Conservation (phyloP, 768 basidiomycete species). For the Leccinellum luteum region DNA sequence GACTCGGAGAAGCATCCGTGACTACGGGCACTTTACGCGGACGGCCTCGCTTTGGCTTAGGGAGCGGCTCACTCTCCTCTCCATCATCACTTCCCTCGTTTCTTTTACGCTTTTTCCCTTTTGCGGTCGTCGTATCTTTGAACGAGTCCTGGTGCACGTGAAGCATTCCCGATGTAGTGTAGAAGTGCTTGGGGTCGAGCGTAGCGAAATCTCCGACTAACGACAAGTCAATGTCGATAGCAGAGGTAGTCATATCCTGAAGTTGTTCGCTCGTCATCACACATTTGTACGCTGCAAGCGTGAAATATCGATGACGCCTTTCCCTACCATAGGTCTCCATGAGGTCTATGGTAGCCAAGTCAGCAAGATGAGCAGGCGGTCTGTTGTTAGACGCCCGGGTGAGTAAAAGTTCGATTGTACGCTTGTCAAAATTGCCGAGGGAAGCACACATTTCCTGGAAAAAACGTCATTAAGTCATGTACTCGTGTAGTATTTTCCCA, state of each 20-base stretch:
- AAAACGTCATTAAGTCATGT: constrained; percentile 6
- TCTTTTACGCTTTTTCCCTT: constrained; percentile 32
- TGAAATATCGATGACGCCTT: constrained; percentile 83
- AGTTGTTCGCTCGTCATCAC: constrained; percentile 66
- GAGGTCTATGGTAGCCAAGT: constrained; percentile 65
- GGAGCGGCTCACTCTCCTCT: constrained; percentile 19
- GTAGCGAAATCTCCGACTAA: constrained; percentile 54
- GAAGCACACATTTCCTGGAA: constrained; percentile 59
- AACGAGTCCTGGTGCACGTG: constrained; percentile 48
- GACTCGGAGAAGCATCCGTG: constrained; percentile 8
- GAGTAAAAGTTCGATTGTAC: constrained; percentile 81
- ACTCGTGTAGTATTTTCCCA: not conserved
- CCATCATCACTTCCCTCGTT: constrained; percentile 21
- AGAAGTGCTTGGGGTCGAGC: constrained; percentile 52
- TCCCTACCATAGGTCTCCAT: constrained; percentile 86
- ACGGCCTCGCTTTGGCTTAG: constrained; percentile 50
- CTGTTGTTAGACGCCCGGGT: constrained; percentile 60
- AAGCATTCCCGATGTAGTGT: constrained; percentile 42
- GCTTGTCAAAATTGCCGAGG: constrained; percentile 71
- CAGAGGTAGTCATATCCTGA: constrained; percentile 45
- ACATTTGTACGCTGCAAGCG: constrained; percentile 61
- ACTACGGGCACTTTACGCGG: constrained; percentile 42
- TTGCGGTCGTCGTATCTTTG: constrained; percentile 31
- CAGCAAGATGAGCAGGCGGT: constrained; percentile 69
- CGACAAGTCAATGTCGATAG: constrained; percentile 45